phyloP scores from a whole-genome alignment of 1,284 basidiomycete species.

The Stygiomarasmius scandens region DNA sequence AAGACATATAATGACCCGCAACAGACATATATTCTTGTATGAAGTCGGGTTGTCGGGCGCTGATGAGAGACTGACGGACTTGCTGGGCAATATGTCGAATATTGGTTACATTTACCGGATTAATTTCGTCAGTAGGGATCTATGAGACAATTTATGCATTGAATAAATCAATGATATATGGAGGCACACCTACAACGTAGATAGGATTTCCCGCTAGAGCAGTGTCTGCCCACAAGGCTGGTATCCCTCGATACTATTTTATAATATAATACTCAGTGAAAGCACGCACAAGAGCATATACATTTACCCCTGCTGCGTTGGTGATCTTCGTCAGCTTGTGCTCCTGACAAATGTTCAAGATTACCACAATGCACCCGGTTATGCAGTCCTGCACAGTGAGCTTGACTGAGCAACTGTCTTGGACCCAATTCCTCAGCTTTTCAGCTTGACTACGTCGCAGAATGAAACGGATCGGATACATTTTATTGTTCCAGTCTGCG shows the following conservation, averaged over 20 bases:
- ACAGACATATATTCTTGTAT: conserved; percentile 29
- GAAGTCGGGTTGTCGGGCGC: conserved; percentile 20
- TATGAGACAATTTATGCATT: background rate
- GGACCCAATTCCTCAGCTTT: conserved; percentile 12
- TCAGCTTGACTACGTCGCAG: conserved; percentile 18
- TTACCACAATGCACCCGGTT: conserved; percentile 30
- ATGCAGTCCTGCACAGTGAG: conserved; percentile 34
- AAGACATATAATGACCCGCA: conserved; percentile 29
- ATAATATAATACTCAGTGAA: background rate
- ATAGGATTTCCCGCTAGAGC: conserved; percentile 30
- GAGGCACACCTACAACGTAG: conserved; percentile 26
- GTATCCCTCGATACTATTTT: conserved; percentile 28
- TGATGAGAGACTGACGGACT: conserved; percentile 28
- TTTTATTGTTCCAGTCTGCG: conserved; percentile 9
- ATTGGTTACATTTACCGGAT: conserved; percentile 15
- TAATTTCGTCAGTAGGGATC: conserved; percentile 17
- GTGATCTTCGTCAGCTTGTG: conserved; percentile 20
- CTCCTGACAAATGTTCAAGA: conserved; percentile 23
- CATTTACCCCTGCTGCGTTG: conserved; percentile 32
- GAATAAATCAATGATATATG: background rate
- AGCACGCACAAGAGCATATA: background rate
- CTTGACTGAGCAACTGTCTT: background rate
- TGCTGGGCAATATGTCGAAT: conserved; percentile 24
- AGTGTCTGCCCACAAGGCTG: conserved; percentile 20
- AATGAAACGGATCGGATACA: conserved; percentile 23